These are phyloP conservation scores for Trametes elegans DNA, from an alignment of 768 basidiomycete species.

Conservation along the genomic window DNA sequence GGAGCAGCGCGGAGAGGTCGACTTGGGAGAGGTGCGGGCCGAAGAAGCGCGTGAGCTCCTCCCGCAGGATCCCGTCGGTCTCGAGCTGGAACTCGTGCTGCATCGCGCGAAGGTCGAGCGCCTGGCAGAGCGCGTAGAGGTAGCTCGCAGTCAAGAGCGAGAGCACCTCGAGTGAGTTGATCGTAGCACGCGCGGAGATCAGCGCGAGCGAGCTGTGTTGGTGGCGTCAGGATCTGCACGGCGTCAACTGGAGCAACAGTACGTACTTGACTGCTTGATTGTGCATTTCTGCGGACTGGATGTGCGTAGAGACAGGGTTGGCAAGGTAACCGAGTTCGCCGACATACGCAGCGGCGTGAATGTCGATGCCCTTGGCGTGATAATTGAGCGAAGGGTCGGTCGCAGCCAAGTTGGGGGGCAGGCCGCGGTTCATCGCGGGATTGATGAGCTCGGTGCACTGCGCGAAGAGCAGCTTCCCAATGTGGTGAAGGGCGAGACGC, in stretches of 20 bases:
- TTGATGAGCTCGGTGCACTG: constrained; percentile 71
- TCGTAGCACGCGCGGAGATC: constrained; percentile 78
- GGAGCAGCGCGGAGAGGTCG: constrained; percentile 34
- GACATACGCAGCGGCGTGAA: constrained; percentile 78
- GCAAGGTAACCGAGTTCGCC: constrained; percentile 81
- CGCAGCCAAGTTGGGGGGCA: constrained; percentile 77
- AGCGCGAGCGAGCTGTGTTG: constrained; percentile 70
- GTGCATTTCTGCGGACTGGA: constrained; percentile 89
- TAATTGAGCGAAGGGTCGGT: constrained; percentile 82
- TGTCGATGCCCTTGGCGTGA: constrained; percentile 83
- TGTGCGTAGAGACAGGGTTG: constrained; percentile 80
- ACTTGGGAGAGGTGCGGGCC: constrained; percentile 35
- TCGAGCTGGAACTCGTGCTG: constrained; percentile 61
- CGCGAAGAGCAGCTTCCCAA: constrained; percentile 51
- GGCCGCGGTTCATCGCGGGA: constrained; percentile 79
- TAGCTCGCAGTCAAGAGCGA: constrained; percentile 73
- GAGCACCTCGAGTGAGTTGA: constrained; percentile 75
- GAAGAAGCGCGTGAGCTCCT: constrained; percentile 50
- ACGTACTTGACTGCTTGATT: constrained; percentile 89
- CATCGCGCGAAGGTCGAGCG: constrained; percentile 79
- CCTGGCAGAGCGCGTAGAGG: constrained; percentile 78
- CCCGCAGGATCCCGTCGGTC: constrained; percentile 44
- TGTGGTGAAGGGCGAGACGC: constrained; percentile 51
- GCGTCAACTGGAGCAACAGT: neutral
- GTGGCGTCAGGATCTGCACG: constrained; percentile 16